Conservation (phyloP, 345 rosid genomes). For the Eucalyptus polybractea region DNA sequence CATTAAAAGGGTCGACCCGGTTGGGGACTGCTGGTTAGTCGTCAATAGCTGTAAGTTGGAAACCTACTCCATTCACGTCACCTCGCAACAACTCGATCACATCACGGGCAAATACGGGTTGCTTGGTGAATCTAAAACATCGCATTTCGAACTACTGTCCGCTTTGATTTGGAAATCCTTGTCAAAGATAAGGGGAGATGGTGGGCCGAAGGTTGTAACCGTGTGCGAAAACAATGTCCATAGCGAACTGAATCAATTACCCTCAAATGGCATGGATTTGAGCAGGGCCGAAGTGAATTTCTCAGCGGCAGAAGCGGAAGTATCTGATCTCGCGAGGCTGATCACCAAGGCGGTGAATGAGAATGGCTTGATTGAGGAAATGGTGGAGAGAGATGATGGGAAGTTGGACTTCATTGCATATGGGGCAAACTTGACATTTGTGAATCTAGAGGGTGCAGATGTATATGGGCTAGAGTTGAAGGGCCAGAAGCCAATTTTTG, state of each 20-base stretch:
- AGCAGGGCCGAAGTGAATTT: constrained; percentile 23
- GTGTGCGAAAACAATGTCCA: constrained; percentile 4
- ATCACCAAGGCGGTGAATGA: constrained; percentile 7
- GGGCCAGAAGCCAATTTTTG: constrained; percentile 29
- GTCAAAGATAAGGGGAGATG: constrained; percentile 16
- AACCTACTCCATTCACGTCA: constrained; percentile 12
- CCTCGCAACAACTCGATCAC: constrained; percentile 11
- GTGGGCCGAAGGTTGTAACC: constrained; percentile 14
- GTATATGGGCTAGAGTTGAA: constrained; percentile 31
- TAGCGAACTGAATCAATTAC: not conserved
- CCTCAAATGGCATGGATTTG: constrained; percentile 19
- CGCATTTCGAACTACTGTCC: constrained; percentile 20
- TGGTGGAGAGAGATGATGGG: constrained; percentile 1
- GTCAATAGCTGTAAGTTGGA: constrained; percentile 12
- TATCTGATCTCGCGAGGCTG: constrained; percentile 29
- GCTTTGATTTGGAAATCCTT: constrained; percentile 52
- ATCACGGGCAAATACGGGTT: not conserved
- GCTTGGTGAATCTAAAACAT: not conserved
- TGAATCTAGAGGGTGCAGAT: constrained; percentile 34
- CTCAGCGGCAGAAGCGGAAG: constrained; percentile 1
- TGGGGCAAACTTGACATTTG: constrained; percentile 60
- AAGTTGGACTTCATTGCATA: constrained; percentile 24
- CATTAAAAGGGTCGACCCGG: constrained; percentile 28
- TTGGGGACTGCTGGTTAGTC: constrained; percentile 38
- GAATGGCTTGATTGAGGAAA: constrained; percentile 11